Conservation (phyloP, 495 filamentous ascomycete species). For the Ascobolus immersus region DNA sequence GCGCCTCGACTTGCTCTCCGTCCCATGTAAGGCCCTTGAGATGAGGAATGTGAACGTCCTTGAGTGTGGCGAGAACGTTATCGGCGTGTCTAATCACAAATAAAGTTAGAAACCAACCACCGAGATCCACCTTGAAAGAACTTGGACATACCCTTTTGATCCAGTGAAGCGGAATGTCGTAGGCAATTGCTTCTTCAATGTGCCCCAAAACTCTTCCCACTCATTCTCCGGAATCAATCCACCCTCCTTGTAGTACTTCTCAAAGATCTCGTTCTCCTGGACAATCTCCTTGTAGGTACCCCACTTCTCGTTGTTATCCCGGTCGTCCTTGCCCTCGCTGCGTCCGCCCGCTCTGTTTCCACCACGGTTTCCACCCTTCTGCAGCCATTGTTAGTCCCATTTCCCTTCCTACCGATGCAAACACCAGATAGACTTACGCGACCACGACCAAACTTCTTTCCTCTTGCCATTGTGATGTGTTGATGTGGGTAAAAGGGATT, state of each 20-base stretch:
- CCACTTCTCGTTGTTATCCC: too few species aligned
- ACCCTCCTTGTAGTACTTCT: constrained; percentile 59
- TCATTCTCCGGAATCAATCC: constrained; percentile 49
- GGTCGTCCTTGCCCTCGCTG: too few species aligned
- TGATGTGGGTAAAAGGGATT: too few species aligned
- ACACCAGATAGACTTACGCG: too few species aligned
- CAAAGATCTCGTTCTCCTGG: constrained; percentile 50
- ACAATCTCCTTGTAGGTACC: constrained; percentile 29
- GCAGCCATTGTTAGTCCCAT: too few species aligned
- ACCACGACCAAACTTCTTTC: too few species aligned
- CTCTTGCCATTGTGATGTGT: too few species aligned
- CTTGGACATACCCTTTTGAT: constrained; percentile 41
- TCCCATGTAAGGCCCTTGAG: constrained; percentile 63
- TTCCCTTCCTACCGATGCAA: too few species aligned
- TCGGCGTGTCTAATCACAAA: constrained; percentile 42
- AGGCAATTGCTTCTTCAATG: constrained; percentile 56
- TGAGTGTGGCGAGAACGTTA: constrained; percentile 57
- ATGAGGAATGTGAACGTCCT: constrained; percentile 68
- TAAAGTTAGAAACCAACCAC: constrained; percentile 1
- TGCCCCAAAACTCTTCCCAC: constrained; percentile 51
- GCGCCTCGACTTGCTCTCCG: constrained; percentile 53
- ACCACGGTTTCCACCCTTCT: too few species aligned
- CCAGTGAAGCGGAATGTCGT: constrained; percentile 94
- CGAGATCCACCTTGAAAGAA: background rate
- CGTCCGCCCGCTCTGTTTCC: too few species aligned